These are phyloP conservation scores for Teratosphaeria epicoccoides DNA, from an alignment of 2,329 filamentous ascomycete species.

Conservation along the genomic window DNA sequence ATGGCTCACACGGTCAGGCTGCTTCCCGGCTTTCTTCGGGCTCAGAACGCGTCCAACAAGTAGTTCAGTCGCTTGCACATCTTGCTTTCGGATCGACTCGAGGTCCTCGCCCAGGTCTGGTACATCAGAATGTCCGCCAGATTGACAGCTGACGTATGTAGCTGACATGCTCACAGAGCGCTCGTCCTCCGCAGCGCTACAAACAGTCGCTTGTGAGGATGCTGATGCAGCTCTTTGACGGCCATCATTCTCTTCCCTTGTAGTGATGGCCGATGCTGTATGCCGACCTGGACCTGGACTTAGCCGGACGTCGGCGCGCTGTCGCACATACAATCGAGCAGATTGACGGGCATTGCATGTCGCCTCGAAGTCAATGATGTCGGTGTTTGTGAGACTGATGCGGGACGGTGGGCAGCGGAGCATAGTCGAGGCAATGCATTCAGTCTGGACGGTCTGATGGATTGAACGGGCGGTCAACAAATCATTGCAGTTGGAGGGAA, in stretches of 20 bases:
- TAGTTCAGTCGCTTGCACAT: not conserved
- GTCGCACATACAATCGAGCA: slow-evolving; percentile 2
- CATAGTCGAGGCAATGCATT: slow-evolving; percentile 10
- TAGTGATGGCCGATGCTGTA: slow-evolving; percentile 9
- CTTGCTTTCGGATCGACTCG: not conserved
- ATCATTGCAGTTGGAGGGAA: not conserved
- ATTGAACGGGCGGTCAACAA: not conserved
- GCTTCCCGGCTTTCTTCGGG: not conserved
- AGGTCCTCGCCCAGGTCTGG: not conserved
- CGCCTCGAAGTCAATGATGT: slow-evolving; percentile 18
- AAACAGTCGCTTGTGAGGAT: slow-evolving; percentile 10
- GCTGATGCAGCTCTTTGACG: slow-evolving; percentile 10
- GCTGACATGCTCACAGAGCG: not conserved
- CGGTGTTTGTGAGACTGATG: slow-evolving; percentile 19
- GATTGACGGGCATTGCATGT: slow-evolving; percentile 12
- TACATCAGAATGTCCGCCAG: not conserved
- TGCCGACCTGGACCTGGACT: slow-evolving; percentile 9
- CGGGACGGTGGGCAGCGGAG: slow-evolving; percentile 20
- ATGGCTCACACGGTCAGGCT: not conserved
- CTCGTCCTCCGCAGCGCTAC: slow-evolving; percentile 3
- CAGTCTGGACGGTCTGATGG: not conserved
- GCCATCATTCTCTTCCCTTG: slow-evolving; percentile 12
- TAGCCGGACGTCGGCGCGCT: slow-evolving; percentile 10
- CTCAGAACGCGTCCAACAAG: not conserved
- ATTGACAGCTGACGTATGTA: not conserved